Conservation (phyloP, 345 rosid genomes). For the Kernera saxatilis region DNA sequence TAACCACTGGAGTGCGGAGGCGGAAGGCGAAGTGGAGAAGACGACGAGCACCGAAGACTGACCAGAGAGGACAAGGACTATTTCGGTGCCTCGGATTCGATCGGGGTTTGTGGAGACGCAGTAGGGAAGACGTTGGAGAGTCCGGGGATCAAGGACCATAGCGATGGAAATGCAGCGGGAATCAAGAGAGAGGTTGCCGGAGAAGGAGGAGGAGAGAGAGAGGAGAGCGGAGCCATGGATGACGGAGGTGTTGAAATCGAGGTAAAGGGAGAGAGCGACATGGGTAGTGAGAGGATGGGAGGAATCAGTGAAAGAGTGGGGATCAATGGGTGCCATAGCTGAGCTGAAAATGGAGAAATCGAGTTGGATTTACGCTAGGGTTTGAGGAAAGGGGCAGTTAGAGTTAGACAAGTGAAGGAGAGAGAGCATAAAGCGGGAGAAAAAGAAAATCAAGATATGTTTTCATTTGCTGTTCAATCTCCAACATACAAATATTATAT, state of each 20-base stretch:
- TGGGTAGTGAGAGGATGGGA: slow-evolving; percentile 64
- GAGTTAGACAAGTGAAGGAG: background rate
- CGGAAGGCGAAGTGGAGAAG: slow-evolving; percentile 58
- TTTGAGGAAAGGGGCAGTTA: slow-evolving; percentile 17
- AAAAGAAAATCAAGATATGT: background rate
- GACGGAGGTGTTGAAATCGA: slow-evolving; percentile 63
- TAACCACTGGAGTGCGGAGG: slow-evolving; percentile 94
- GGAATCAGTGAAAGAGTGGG: slow-evolving; percentile 81
- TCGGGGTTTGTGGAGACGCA: slow-evolving; percentile 36
- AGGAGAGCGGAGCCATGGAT: slow-evolving; percentile 77
- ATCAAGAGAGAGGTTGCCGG: slow-evolving; percentile 62
- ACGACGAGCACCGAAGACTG: slow-evolving; percentile 39
- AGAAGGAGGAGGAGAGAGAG: slow-evolving; percentile 43
- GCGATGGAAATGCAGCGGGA: slow-evolving; percentile 55
- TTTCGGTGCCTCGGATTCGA: slow-evolving; percentile 47
- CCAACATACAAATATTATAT: background rate
- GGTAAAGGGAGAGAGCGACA: slow-evolving; percentile 63
- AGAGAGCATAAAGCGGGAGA: slow-evolving; percentile 24
- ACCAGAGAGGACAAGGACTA: slow-evolving; percentile 42
- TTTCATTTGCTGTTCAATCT: background rate
- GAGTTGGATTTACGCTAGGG: slow-evolving; percentile 10
- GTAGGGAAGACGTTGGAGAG: slow-evolving; percentile 43
- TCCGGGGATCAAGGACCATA: slow-evolving; percentile 40
- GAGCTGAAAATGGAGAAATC: background rate
- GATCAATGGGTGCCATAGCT: slow-evolving; percentile 71